Conservation (phyloP, 371 early-diverging fungal genomes). For the Mortierella sp. region DNA sequence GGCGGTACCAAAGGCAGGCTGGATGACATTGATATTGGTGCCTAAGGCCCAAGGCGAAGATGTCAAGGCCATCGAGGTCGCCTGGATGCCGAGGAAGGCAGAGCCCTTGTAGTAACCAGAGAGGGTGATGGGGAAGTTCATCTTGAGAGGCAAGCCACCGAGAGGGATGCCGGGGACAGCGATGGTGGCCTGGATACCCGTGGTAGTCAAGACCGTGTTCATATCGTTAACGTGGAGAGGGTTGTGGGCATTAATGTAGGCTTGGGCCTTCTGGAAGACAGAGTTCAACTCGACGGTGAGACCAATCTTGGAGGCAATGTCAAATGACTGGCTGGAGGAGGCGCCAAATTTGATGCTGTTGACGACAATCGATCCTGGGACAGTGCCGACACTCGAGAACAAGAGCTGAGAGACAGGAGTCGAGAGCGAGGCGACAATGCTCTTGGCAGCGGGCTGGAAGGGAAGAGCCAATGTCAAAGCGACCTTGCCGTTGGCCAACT, state of each 20-base stretch:
- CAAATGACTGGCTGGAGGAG: constrained; percentile 49
- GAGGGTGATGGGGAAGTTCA: constrained; percentile 52
- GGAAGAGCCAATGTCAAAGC: constrained; percentile 43
- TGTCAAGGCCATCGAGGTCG: constrained; percentile 30
- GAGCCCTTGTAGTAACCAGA: constrained; percentile 34
- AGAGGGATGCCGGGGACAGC: constrained; percentile 37
- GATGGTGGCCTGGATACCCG: constrained; percentile 47
- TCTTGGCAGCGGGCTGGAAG: constrained; percentile 45
- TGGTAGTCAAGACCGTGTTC: constrained; percentile 51
- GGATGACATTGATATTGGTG: constrained; percentile 21
- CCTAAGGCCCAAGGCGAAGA: constrained; percentile 48
- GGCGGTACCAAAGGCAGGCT: constrained; percentile 32
- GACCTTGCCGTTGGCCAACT: constrained; percentile 53
- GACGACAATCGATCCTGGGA: constrained; percentile 50
- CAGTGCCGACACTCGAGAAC: constrained; percentile 46
- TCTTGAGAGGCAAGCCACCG: constrained; percentile 46
- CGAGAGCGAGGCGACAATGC: constrained; percentile 48
- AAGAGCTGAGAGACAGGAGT: constrained; percentile 48
- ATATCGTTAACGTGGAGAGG: constrained; percentile 43
- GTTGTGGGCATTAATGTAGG: constrained; percentile 50
- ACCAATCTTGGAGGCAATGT: constrained; percentile 49
- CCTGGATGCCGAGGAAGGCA: constrained; percentile 38
- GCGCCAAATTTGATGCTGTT: constrained; percentile 53
- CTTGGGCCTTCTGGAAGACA: constrained; percentile 50
- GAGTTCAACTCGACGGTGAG: constrained; percentile 41